Evolutionary conservation across 2,329 filamentous ascomycete species (phyloP).

Genomic region (Paecilomyces formosus): DNA sequence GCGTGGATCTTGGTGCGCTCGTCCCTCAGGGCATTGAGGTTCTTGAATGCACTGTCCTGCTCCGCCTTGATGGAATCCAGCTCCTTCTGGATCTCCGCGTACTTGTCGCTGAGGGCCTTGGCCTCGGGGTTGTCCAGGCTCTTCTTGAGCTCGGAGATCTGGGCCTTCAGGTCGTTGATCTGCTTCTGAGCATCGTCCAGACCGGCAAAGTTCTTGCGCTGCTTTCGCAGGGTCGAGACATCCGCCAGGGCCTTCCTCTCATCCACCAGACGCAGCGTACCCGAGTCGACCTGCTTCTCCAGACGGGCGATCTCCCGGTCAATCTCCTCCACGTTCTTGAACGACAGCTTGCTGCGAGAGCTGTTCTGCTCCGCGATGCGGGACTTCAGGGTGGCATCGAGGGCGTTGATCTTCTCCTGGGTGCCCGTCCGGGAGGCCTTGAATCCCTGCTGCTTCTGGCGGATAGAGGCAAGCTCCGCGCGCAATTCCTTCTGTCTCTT

Average conservation of each 20-base stretch:
- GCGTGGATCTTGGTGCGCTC: conserved; percentile 76
- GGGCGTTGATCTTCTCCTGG: conserved; percentile 83
- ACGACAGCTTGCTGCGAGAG: conserved; percentile 70
- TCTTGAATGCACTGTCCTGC: conserved; percentile 86
- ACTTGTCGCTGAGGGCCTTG: conserved; percentile 79
- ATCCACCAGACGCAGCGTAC: conserved; percentile 90
- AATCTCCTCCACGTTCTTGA: conserved; percentile 82
- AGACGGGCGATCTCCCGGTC: conserved; percentile 74
- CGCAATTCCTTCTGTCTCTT: conserved; percentile 84
- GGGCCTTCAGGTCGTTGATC: conserved; percentile 78
- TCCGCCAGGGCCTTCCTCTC: conserved; percentile 90
- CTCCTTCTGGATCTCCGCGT: conserved; percentile 77
- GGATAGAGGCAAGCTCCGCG: conserved; percentile 73
- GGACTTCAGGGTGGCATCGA: conserved; percentile 82
- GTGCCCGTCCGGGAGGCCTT: conserved; percentile 73
- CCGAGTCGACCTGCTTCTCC: conserved; percentile 78
- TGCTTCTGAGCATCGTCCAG: conserved; percentile 81
- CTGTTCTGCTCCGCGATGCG: conserved; percentile 81
- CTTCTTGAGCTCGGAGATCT: conserved; percentile 85
- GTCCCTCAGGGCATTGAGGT: conserved; percentile 73
- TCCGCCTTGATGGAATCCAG: conserved; percentile 85
- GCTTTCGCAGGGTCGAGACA: conserved; percentile 74
- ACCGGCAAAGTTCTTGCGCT: conserved; percentile 81
- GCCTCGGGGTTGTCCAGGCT: conserved; percentile 83
- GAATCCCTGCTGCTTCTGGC: conserved; percentile 76